These are phyloP conservation scores for Condylostoma magnum DNA, from an alignment of 169 alveolate genomes.

Conservation along the genomic window DNA sequence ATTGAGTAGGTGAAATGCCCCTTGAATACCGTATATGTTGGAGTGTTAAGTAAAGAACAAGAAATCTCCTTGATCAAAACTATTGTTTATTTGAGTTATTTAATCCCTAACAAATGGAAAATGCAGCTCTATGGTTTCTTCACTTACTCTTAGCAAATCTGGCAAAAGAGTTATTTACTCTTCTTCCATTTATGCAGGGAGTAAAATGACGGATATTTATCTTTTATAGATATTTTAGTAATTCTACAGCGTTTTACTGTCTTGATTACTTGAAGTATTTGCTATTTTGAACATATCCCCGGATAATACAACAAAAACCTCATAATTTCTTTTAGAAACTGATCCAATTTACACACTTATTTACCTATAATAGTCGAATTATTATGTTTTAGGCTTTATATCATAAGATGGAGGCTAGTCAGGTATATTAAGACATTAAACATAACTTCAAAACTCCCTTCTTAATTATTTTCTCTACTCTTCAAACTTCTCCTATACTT, in stretches of 20 bases:
- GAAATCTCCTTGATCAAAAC: neutral
- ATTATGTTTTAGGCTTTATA: too few relatives aligned
- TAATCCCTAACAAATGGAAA: neutral
- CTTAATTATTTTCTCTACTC: too few relatives aligned
- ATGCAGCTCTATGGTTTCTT: constrained; percentile 17
- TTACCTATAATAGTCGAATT: neutral
- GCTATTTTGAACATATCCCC: neutral
- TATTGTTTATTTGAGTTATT: neutral
- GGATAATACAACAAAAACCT: neutral
- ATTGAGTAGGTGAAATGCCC: constrained; percentile 1
- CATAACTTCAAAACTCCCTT: too few relatives aligned
- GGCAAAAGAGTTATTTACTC: neutral
- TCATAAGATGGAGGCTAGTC: too few relatives aligned
- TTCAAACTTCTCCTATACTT: too few relatives aligned
- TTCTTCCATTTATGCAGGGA: neutral
- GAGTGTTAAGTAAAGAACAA: constrained; percentile 2
- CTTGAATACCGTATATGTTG: neutral
- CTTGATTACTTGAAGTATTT: neutral
- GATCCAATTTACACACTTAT: neutral
- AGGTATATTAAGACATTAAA: too few relatives aligned
- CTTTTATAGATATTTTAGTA: constrained; percentile 2
- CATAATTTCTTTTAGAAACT: neutral
- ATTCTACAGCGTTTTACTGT: too few relatives aligned
- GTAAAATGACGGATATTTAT: neutral
- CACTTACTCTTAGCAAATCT: constrained; percentile 1